Base-by-base conservation (phyloP, 2,329 filamentous ascomycete species). In the Penicillium occitanis region DNA sequence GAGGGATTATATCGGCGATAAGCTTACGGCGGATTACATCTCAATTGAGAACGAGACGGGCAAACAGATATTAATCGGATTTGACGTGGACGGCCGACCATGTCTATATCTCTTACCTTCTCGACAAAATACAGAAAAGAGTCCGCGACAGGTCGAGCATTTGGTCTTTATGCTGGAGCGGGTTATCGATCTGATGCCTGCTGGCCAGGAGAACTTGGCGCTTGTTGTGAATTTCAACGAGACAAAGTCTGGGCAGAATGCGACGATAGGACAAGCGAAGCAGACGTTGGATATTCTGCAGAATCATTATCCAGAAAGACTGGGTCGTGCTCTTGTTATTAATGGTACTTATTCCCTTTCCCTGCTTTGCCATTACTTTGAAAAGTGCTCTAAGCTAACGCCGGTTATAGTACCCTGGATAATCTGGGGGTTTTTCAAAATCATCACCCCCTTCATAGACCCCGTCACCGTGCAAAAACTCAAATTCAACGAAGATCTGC, bases 381-480 rank as follows among this genome's bases (percentile, higher is more conserved):
- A 42, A 10, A 8, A 13, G 17, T 25, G 19, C 17, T 14, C 33
- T 58, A 28, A 37, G 11, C 33, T 58, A 28, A 57, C 5, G 33
- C 13, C 6, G 30, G 33, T 30, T 65, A 59, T 69, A 94, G 91
- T 97, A 59, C 94, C 94, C 0, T 97, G 92, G 88, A 86, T 96
- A 69, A 91, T 98, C 68, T 90, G 87, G 78, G 91, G 91, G 61
- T 99, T 99, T 85, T 96, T 98, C 85, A 97, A 96, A 80, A 83
- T 97, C 73, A 93, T 99, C 80, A 93, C 88, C 4, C 93, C 94
- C 46, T 97, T 99, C 80, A 97, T 99, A 80, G 95, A 99, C 79
- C 95, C 95, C 7, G 82, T 93, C 73, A 99, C 95, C 10, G 88
- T 91, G 66, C 89, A 95, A 74, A 99, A 99, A 84, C 89, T 99